Conservation (phyloP, 73 alveolate genomes). For the Paramecium pentaurelia region DNA sequence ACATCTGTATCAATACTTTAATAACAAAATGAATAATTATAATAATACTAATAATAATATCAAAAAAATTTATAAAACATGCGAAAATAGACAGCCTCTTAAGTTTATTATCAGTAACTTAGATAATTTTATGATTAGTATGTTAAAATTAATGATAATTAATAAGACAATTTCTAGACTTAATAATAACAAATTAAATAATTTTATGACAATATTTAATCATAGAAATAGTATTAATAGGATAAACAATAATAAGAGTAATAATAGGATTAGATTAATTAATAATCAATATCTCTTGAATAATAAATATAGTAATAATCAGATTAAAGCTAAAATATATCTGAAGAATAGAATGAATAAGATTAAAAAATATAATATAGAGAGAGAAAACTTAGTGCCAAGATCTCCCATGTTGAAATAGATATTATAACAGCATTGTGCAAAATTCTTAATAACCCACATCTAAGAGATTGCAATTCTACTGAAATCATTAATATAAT, state of each 20-base stretch:
- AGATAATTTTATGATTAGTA: not conserved
- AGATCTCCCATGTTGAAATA: slow-evolving; percentile 2
- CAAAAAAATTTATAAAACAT: not conserved
- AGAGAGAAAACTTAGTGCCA: slow-evolving; percentile 29
- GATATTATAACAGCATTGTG: slow-evolving; percentile 4
- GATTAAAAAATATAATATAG: not conserved
- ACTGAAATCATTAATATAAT: not conserved
- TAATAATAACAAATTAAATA: not conserved
- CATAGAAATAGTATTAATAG: not conserved
- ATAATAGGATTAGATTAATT: not conserved
- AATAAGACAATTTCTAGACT: not conserved
- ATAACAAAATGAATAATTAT: not conserved
- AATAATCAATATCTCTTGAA: not conserved
- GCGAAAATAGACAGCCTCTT: not conserved
- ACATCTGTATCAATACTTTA: not conserved
- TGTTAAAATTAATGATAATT: not conserved
- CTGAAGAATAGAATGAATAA: not conserved
- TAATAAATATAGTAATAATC: not conserved
- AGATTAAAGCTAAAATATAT: not conserved
- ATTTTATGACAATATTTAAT: not conserved
- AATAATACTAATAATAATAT: not conserved
- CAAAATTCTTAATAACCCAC: not conserved
- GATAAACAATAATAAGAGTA: not conserved
- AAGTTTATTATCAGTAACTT: not conserved
- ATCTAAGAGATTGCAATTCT: not conserved